These are phyloP conservation scores for Purpureocillium takamizusanense DNA, from an alignment of 2,329 filamentous ascomycete species.

Conservation along the genomic window DNA sequence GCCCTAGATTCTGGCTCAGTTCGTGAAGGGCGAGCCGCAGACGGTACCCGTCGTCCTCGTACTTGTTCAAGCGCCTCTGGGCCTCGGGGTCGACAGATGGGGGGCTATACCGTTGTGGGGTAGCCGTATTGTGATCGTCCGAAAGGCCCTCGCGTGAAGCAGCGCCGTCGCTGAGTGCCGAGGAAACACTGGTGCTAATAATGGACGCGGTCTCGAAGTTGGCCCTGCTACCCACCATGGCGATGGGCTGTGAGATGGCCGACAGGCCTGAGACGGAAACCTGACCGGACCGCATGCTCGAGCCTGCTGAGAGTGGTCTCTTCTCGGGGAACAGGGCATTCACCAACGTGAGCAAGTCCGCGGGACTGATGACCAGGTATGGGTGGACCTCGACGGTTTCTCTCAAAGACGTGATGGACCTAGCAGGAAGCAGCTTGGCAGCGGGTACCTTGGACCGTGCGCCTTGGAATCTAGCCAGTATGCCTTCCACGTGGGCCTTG, in stretches of 20 bases:
- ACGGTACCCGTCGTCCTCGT: conserved; percentile 56
- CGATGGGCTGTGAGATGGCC: conserved; percentile 58
- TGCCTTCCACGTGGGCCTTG: conserved; percentile 61
- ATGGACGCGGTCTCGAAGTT: conserved; percentile 60
- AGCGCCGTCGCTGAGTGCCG: conserved; percentile 60
- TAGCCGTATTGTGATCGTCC: conserved; percentile 42
- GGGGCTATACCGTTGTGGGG: conserved; percentile 46
- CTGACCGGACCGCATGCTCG: conserved; percentile 55
- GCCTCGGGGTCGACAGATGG: conserved; percentile 34
- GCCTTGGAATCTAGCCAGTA: conserved; percentile 55
- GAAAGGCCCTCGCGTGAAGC: conserved; percentile 56
- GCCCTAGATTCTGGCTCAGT: conserved; percentile 57
- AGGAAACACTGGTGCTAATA: conserved; percentile 64
- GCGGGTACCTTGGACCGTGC: conserved; percentile 37
- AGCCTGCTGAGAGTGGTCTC: conserved; percentile 54
- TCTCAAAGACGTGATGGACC: conserved; percentile 61
- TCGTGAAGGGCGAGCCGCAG: conserved; percentile 62
- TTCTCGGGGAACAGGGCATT: conserved; percentile 76
- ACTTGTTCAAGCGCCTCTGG: conserved; percentile 37
- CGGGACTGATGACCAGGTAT: conserved; percentile 70
- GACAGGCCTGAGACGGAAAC: conserved; percentile 62
- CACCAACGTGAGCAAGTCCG: conserved; percentile 71
- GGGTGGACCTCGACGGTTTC: conserved; percentile 73
- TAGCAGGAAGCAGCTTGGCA: conserved; percentile 58
- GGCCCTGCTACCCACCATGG: conserved; percentile 38